Evolutionary conservation across 1,284 basidiomycete genomes (phyloP).

Genomic region (Moesziomyces globuligerus): DNA sequence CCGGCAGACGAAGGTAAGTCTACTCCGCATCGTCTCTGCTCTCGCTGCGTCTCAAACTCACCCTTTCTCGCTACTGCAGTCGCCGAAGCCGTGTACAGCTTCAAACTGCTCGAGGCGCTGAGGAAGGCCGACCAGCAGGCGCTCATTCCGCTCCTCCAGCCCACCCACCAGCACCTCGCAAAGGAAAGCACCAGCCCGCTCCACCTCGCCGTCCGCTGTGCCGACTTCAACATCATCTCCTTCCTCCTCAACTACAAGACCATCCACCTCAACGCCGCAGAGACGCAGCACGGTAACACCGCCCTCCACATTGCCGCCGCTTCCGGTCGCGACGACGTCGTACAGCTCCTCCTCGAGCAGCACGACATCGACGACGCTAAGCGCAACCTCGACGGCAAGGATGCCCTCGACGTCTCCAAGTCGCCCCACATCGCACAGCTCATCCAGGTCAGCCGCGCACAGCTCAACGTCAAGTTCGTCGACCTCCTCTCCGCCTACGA

Average conservation of each 20-base stretch:
- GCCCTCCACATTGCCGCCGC: conserved; percentile 87
- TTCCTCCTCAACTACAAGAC: conserved; percentile 78
- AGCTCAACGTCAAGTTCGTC: conserved; percentile 80
- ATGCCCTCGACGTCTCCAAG: conserved; percentile 78
- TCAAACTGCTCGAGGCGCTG: conserved; percentile 81
- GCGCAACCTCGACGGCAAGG: conserved; percentile 77
- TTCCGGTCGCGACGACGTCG: conserved; percentile 81
- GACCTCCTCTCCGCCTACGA: conserved; percentile 73
- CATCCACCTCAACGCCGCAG: conserved; percentile 66
- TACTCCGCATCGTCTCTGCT: neutral
- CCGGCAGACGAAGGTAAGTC: neutral
- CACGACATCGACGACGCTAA: conserved; percentile 83
- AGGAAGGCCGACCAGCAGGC: conserved; percentile 52
- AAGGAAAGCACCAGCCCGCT: conserved; percentile 72
- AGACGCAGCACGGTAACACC: conserved; percentile 73
- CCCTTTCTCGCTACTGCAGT: conserved; percentile 8
- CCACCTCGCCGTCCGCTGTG: conserved; percentile 86
- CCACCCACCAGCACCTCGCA: conserved; percentile 12
- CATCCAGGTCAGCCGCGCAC: conserved; percentile 80
- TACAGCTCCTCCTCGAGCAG: conserved; percentile 69
- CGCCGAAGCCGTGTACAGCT: conserved; percentile 70
- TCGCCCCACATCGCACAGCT: conserved; percentile 75
- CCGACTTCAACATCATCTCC: conserved; percentile 71
- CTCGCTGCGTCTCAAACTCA: too few relatives aligned
- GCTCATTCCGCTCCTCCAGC: conserved; percentile 63